phyloP scores from a whole-genome alignment of 805 yeast genomes.

The Lipomyces spencermartinsiae region DNA sequence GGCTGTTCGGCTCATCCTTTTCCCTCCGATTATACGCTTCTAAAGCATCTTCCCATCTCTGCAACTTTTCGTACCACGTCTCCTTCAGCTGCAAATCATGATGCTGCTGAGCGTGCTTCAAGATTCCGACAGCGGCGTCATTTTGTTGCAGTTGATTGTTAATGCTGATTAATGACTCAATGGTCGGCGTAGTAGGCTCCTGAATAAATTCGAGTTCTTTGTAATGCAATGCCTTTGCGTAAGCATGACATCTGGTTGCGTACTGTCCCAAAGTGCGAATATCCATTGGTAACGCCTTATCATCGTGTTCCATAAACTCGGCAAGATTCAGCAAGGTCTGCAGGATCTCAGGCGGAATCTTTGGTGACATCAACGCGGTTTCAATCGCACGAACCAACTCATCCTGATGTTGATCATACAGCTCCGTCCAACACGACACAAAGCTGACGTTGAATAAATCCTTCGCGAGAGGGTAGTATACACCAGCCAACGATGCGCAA shows the following conservation, averaged over 20 bases:
- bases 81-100: constrained; percentile 81
- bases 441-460: constrained; percentile 94
- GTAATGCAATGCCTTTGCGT: constrained; percentile 95
- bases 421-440: constrained; percentile 93
- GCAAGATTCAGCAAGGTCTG: constrained; percentile 88
- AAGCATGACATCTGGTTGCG: constrained; percentile 95
- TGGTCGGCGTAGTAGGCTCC: constrained; percentile 89
- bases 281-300: constrained; percentile 88
- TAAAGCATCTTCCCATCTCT: constrained; percentile 97
- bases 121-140: constrained; percentile 96
- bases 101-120: constrained; percentile 91
- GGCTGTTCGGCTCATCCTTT: constrained; percentile 57
- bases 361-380: constrained; percentile 84
- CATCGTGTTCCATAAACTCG: constrained; percentile 98
- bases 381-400: constrained; percentile 86
- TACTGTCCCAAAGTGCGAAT: constrained; percentile 89
- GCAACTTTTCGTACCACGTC: constrained; percentile 96
- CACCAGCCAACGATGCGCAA: constrained; percentile 86
- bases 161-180: constrained; percentile 88
- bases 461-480: constrained; percentile 84
- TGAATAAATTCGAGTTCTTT: constrained; percentile 93
- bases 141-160: constrained; percentile 95
- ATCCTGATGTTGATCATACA: constrained; percentile 86
- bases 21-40: constrained; percentile 86
- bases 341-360: constrained; percentile 93